Percentiles rank a stretch among this genome's conserved stretches.
Evolutionary conservation across 805 yeast genomes (phyloP).

Genomic region (Nakazawaea populi): DNA sequence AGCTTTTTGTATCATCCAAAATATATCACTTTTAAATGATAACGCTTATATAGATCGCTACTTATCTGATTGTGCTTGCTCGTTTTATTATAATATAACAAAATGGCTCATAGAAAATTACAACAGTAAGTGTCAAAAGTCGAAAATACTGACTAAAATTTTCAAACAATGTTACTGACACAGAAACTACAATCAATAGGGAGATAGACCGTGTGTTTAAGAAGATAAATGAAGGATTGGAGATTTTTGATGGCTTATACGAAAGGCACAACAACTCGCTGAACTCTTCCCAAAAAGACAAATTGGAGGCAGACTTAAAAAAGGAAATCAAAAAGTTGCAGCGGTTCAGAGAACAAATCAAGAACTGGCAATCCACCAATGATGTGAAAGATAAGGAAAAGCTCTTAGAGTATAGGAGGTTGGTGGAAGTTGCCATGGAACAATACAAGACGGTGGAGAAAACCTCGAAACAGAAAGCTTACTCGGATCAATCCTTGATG

Average conservation of each 20-base stretch:
- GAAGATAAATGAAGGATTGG: slow-evolving; percentile 88
- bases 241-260: slow-evolving; percentile 76
- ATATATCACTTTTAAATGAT: slow-evolving; percentile 1
- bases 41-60: slow-evolving; percentile 2
- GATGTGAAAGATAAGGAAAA: slow-evolving; percentile 88
- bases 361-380: slow-evolving; percentile 88
- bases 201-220: slow-evolving; percentile 92
- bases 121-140: slow-evolving; percentile 34
- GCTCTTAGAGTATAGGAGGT: slow-evolving; percentile 66
- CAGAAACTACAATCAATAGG: slow-evolving; percentile 16
- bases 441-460: slow-evolving; percentile 92
- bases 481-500: slow-evolving; percentile 86
- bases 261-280: slow-evolving; percentile 81
- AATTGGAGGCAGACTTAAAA: slow-evolving; percentile 85
- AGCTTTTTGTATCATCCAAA: neutral
- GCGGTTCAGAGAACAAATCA: slow-evolving; percentile 89
- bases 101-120: slow-evolving; percentile 43
- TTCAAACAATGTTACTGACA: neutral
- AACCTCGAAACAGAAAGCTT: slow-evolving; percentile 89
- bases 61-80: neutral
- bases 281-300: slow-evolving; percentile 85
- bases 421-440: slow-evolving; percentile 84
- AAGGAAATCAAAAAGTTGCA: slow-evolving; percentile 94
- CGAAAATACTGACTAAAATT: neutral
- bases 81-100: slow-evolving; percentile 9